Base-by-base conservation (phyloP, 306 rosid genomes). In the Lupinus albus region DNA sequence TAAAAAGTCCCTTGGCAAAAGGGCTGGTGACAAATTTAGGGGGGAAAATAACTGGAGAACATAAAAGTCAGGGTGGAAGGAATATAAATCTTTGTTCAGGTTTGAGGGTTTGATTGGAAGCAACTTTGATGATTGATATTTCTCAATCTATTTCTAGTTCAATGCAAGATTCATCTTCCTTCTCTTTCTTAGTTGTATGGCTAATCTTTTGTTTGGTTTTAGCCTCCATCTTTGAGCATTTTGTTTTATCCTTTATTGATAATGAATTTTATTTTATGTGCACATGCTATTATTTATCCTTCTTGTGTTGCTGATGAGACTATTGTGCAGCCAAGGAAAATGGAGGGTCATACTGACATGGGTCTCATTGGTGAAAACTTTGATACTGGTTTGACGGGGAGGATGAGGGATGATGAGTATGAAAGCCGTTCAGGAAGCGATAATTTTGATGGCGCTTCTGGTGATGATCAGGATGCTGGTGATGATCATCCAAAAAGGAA, bases 401-500 rank as follows among this genome's bases (percentile, higher is more conserved):
- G 88, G 81, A 18, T 84, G 76, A 85, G 97, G 71, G 96, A 86
- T 1, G 99, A 94, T 61, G 97, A 73, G 61, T 81, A 88, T 71
- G 99, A 91, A 77, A 94, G 95, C 81, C 84, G 95, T 59, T 94
- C 99, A 0, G 99, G 95, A 33, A 91, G 99, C 42, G 99, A 87
- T 42, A 91, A 89, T 63, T 78, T 89, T 8, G 95, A 88, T 55
- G 97, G 86, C 4, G 83, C 73, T 6, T 94, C 96, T 2, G 97
- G 96, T 36, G 99, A 94, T 62, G 99, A 88, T 63, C 92, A 76
- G 18, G 99, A 91, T 52, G 91, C 68, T 7, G 93, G 78, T 0
- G 86, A 83, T 42, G 95, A 81, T 45, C 89, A 64, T 32, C 91
- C 75, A 2, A 84, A 69, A 45, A 80, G 86, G 84, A 84, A 79